Percentiles rank a stretch among this genome's conserved stretches.
Conservation (phyloP, 352 stramenopile genomes). For the Phytophthora agathidicida region DNA sequence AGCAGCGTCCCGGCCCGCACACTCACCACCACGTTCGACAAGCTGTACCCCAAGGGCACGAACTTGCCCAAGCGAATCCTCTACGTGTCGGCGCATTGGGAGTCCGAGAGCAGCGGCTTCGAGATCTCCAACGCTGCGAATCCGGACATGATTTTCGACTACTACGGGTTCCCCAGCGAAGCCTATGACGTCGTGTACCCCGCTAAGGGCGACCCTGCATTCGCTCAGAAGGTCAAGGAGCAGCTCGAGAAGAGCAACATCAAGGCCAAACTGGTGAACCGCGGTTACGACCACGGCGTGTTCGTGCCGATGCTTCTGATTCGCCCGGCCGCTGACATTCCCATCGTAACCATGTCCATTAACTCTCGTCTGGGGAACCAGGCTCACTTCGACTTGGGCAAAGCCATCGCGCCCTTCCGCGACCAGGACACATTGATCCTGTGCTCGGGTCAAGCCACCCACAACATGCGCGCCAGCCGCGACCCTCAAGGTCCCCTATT, state of each 20-base stretch:
- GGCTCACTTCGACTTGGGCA: conserved; percentile 61
- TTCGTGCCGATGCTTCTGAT: conserved; percentile 93
- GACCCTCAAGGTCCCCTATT: conserved; percentile 10
- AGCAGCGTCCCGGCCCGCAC: conserved; percentile 24
- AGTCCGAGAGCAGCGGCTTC: conserved; percentile 47
- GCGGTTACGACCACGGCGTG: conserved; percentile 92
- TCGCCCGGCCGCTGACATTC: conserved; percentile 88
- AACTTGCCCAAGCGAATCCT: conserved; percentile 75
- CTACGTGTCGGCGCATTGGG: conserved; percentile 89
- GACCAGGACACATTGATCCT: conserved; percentile 76
- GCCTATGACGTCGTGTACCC: conserved; percentile 89
- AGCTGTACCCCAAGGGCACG: conserved; percentile 40
- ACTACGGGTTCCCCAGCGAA: conserved; percentile 87
- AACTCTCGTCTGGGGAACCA: conserved; percentile 46
- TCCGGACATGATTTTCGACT: conserved; percentile 88
- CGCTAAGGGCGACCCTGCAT: conserved; percentile 66
- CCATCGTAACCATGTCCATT: conserved; percentile 86
- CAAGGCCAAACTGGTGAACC: conserved; percentile 41
- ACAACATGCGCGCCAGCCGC: conserved; percentile 41
- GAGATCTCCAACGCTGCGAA: conserved; percentile 58
- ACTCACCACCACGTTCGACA: conserved; percentile 37
- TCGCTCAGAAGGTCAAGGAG: conserved; percentile 72
- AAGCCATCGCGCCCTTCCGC: conserved; percentile 55
- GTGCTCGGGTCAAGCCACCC: conserved; percentile 60
- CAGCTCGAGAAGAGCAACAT: conserved; percentile 64